These are phyloP conservation scores for Rhodomyrtus tomentosa DNA, from an alignment of 345 rosid genomes.

Conservation along the genomic window DNA sequence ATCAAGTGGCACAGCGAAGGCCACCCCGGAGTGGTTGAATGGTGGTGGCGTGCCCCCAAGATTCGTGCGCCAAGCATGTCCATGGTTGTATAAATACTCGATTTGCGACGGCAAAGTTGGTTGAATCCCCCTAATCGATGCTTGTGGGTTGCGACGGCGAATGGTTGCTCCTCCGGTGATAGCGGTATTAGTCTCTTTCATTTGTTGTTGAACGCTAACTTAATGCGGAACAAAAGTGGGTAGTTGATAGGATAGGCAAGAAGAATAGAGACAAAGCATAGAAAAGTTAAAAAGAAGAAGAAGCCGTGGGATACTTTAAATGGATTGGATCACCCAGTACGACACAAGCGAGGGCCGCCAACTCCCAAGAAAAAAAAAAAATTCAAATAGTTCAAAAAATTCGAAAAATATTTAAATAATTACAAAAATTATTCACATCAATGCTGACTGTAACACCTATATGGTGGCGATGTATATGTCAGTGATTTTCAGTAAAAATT, in stretches of 20 bases:
- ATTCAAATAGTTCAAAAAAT: too few relatives aligned
- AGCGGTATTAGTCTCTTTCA: background rate
- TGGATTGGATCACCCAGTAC: too few relatives aligned
- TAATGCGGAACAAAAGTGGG: background rate
- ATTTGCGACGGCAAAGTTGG: background rate
- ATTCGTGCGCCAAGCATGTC: background rate
- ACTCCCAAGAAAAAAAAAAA: too few relatives aligned
- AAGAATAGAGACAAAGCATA: background rate
- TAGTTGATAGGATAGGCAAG: background rate
- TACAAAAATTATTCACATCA: too few relatives aligned
- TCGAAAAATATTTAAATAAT: too few relatives aligned
- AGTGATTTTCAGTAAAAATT: too few relatives aligned
- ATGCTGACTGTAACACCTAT: too few relatives aligned
- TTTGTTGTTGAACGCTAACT: background rate
- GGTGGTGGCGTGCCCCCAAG: background rate
- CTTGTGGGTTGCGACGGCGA: background rate
- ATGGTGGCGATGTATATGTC: too few relatives aligned
- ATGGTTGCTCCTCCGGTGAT: background rate
- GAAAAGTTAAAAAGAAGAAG: too few relatives aligned
- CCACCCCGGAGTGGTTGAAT: background rate
- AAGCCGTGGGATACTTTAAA: too few relatives aligned
- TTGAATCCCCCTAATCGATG: background rate
- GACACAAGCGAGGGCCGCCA: too few relatives aligned
- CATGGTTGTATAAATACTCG: rapidly evolving
- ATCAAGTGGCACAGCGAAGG: background rate